Base-by-base conservation (phyloP, 2,329 filamentous ascomycete genomes). In the Pseudopyrenochaeta lycopersici region DNA sequence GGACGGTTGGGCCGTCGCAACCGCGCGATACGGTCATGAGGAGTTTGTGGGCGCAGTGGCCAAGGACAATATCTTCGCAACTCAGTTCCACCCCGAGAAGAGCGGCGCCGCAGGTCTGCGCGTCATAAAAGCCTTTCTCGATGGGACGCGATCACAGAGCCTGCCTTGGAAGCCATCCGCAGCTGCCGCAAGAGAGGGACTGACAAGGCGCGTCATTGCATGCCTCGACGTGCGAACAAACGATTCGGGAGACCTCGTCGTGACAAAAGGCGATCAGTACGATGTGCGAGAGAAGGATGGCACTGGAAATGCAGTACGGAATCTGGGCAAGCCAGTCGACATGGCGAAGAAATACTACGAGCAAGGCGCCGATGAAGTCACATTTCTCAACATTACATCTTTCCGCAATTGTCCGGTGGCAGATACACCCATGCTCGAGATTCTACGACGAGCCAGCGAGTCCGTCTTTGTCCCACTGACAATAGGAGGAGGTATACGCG, bases 251-350 rank as follows among this genome's bases (percentile, higher is more conserved):
- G 95, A 99, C 76, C 83, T 99, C 9, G 95, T 99, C 0, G 95
- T 99, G 32, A 99, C 95, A 12, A 99, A 99, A 78, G 95, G 95
- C 52, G 95, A 99, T 77, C 94, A 98, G 76, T 99, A 99, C 79
- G 95, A 99, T 70, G 95, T 99, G 6, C 90, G 95, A 29, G 95
- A 98, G 71, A 97, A 97, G 78, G 81, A 82, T 18, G 82, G 79
- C 12, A 81, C 82, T 52, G 80, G 70, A 21, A 79, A 79, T 43
- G 81, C 84, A 17, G 93, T 99, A 31, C 88, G 95, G 60, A 99
- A 99, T 76, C 84, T 99, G 3, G 95, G 95, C 62, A 99, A 99
- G 78, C 95, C 95, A 1, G 93, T 99, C 43, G 92, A 97, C 62
- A 90, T 99, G 85, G 95, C 95, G 7, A 87, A 87, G 77, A 88